Conservation (phyloP, 345 rosid species). For the Excoecaria agallocha region DNA sequence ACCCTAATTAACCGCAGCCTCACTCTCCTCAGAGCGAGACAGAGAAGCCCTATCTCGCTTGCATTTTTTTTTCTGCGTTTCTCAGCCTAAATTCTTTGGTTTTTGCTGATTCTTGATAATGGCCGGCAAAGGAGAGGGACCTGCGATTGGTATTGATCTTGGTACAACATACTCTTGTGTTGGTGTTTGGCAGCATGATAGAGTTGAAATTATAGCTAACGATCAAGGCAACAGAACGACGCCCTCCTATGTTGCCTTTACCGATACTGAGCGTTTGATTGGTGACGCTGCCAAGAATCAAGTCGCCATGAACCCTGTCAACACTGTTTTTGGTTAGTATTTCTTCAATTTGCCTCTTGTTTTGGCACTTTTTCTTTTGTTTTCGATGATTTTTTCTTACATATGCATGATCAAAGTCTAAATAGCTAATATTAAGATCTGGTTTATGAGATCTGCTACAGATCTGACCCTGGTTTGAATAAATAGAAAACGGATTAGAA, state of each 20-base stretch:
- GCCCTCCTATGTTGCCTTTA: constrained; percentile 36
- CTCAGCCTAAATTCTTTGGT: background rate
- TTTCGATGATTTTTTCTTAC: background rate
- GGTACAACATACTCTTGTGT: constrained; percentile 33
- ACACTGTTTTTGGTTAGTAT: constrained; percentile 33
- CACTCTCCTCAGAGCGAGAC: background rate
- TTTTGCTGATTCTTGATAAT: background rate
- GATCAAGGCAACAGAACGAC: constrained; percentile 37
- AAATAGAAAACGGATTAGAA: background rate
- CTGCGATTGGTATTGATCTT: constrained; percentile 34
- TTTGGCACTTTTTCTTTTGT: background rate
- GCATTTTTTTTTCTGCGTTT: background rate
- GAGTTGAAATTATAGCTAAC: constrained; percentile 33
- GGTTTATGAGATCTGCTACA: background rate
- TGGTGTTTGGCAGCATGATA: constrained; percentile 37
- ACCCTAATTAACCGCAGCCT: no score
- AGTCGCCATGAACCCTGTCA: constrained; percentile 37
- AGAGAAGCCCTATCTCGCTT: background rate
- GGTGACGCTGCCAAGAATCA: constrained; percentile 41
- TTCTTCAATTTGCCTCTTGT: background rate
- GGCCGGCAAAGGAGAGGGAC: constrained; percentile 30
- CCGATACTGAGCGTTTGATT: constrained; percentile 33
- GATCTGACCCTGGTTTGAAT: background rate
- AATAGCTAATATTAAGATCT: background rate
- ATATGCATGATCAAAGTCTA: background rate